Base-by-base conservation (phyloP, 768 basidiomycete species). In the Cyathus striatus region DNA sequence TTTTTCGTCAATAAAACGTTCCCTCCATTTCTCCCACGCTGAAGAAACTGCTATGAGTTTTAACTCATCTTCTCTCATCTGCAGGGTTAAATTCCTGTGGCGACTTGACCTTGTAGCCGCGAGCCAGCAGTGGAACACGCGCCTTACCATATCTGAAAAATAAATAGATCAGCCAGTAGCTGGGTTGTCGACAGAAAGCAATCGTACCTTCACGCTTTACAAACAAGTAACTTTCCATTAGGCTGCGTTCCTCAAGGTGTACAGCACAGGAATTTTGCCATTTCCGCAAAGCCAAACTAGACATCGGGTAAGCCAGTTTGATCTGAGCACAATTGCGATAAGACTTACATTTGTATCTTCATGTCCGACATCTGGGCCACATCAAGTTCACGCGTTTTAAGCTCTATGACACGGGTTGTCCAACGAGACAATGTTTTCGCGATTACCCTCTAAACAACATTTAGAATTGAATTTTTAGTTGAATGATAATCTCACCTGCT, bases 161-260 rank as follows among this genome's bases (percentile, higher is more conserved):
- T n/a, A n/a, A n/a, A n/a, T n/a, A n/a, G n/a, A n/a, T n/a, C n/a
- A n/a, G n/a, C n/a, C n/a, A n/a, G n/a, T n/a, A n/a, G n/a, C n/a
- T n/a, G n/a, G n/a, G n/a, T n/a, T n/a, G n/a, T n/a, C n/a, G n/a
- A n/a, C n/a, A n/a, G n/a, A n/a, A n/a, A n/a, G n/a, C n/a, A n/a
- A n/a, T n/a, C 62, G 26, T 53, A 81, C 90, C 90, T 72, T 90
- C 87, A 34, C 75, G 75, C 60, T 87, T 89, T 35, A 92, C 80
- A 47, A 85, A 75, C 44, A 82, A 76, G 59, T 89, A 87, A 55
- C 86, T 90, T 55, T 89, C 83, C 76, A 92, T 79, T n/a, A 93
- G 73, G 50, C 79, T 83, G 3, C 83, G 61, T 49, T 83, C 79
- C 56, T 90, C 85, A 2, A 73, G 72, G 55, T 87, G 86, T 20